Evolutionary conservation across 164 flowering plant species (phyloP), one percentile per base, ranked within the genome.

Genomic region (Tinospora cordifolia): DNA sequence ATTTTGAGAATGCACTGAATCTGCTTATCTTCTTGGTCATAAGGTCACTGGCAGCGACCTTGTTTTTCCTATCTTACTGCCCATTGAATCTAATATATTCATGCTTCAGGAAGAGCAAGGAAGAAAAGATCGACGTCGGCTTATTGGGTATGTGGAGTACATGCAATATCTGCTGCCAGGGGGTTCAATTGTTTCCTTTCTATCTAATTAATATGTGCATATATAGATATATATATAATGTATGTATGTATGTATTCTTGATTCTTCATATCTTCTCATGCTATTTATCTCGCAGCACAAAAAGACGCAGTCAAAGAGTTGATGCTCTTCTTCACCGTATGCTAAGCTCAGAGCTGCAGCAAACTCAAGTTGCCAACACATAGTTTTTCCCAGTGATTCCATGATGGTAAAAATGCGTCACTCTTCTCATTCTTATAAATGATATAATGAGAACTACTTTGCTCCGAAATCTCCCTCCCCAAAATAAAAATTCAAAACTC

Each of bases 251-350:
- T n/a, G n/a, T n/a, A n/a, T n/a, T 2, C 19, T 11, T 21, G 22
- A 39, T 21, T n/a, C 25, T 6, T 63, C 47, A 6, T 57, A 19
- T 14, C 27, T 36, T 34, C 24, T 27, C n/a, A 65, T 54, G 8
- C 63, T 25, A n/a, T 59, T 0, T 71, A 26, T 67, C 71, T 66
- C 79, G 65, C 88, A 93, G 98, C 65, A 71, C 88, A 14, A 93
- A 90, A 74, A 71, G 87, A 19, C 78, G 96, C 57, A 91, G 91
- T 76, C 93, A 82, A 63, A 84, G 89, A 71, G 90, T 93, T 65
- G 96, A 93, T 74, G 59, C 66, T 9, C 94, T 93, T 70, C 96
- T 93, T 51, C 98, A 93, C 83, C 94, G 81, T 41, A 93, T 93
- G 85, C 74, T 93, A 76, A 87, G 98, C 65, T 74, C 90, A 19